phyloP scores from a whole-genome alignment of 352 stramenopile genomes.

The Nothophytophthora sp. region DNA sequence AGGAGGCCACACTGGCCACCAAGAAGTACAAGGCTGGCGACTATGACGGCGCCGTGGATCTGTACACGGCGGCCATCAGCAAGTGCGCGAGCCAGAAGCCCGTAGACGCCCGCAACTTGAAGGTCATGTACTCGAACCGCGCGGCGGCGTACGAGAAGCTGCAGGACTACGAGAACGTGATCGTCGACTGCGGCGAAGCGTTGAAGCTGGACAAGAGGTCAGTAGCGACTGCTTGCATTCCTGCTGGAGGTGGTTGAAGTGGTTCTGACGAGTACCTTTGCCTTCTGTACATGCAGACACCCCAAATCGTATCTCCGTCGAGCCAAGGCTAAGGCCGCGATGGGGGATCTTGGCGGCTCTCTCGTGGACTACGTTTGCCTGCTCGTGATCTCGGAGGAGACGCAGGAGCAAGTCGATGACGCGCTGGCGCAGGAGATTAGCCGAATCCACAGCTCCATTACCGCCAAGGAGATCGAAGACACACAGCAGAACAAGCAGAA shows the following conservation, averaged over 20 bases:
- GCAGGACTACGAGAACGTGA: constrained; percentile 59
- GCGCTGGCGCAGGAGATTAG: constrained; percentile 71
- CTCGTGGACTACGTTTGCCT: constrained; percentile 84
- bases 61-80: constrained; percentile 68
- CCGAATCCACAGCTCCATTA: constrained; percentile 75
- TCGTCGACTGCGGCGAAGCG: constrained; percentile 61
- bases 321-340: constrained; percentile 61
- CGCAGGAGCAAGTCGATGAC: constrained; percentile 75
- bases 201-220: constrained; percentile 62
- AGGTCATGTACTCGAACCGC: constrained; percentile 88
- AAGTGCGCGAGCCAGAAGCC: constrained; percentile 58
- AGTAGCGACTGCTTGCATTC: too few relatives aligned
- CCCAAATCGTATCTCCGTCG: constrained; percentile 77
- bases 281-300: constrained; percentile 33
- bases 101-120: constrained; percentile 73
- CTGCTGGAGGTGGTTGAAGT: not conserved
- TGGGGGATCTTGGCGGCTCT: constrained; percentile 51
- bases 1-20: constrained; percentile 67
- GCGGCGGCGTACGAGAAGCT: constrained; percentile 75
- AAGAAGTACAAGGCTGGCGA: constrained; percentile 81
- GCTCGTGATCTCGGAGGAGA: constrained; percentile 78
- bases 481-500: constrained; percentile 63
- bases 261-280: not conserved
- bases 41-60: constrained; percentile 65
- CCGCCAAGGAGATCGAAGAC: constrained; percentile 61